Base-by-base conservation (phyloP, 441 rosid species). In the Capsella rubella region DNA sequence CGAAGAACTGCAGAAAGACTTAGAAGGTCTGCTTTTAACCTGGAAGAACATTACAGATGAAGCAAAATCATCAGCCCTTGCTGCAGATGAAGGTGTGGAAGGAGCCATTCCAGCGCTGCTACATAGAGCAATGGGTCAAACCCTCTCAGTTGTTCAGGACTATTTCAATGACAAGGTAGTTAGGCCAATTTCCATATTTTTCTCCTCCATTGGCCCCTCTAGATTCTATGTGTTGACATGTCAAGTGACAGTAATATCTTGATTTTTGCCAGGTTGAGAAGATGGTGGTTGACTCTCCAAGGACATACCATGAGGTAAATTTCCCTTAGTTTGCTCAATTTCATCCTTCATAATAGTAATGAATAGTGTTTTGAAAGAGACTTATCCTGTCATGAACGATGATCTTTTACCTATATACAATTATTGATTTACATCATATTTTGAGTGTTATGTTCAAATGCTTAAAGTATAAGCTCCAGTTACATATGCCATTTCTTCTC, bases 91-190 rank as follows among this genome's bases (percentile, higher is more conserved):
- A 88, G 97, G 99, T 55, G 87, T 90, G 59, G 93, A 90, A 77
- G 97, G 97, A 59, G 93, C 99, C 39, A 75, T 91, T 77, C 99
- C 97, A 53, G 89, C 82, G 73, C 83, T 95, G 67, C 79, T 95
- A 64, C 98, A 95, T 82, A 84, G 92, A 82, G 97, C 99, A 62
- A 92, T 90, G 98, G 98, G 87, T 77, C 97, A 95, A 88, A 92
- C 98, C 8, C 93, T 95, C 73, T 89, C 97, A 51, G 90, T 92
- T 82, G 99, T 89, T 46, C 99, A 89, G 83, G 97, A 92, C 82
- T 90, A 92, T 82, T 95, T 95, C 74, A 89, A 84, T 70, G 84
- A 90, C 71, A 89, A 89, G 90, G 99, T 85, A 73, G 61, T 32
- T 39, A 51, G 16, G 45, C 39, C 37, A 68, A 25, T 67, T n/a